Percentiles rank a stretch among this genome's conserved stretches.
Evolutionary conservation across 2,329 filamentous ascomycete genomes (phyloP).

Genomic region (Pseudogymnoascus sp.): DNA sequence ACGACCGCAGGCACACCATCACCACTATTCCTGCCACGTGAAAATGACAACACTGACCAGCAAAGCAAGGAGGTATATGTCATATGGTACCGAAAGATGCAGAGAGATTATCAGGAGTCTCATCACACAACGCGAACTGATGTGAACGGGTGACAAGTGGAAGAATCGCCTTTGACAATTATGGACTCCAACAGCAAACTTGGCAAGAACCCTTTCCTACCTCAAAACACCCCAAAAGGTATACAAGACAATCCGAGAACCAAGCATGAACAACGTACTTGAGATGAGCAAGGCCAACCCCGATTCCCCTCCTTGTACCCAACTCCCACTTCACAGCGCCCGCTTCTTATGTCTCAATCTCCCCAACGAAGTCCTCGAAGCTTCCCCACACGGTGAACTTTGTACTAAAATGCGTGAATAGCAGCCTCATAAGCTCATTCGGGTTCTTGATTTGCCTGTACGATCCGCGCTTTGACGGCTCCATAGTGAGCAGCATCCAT

Average conservation of each 20-base stretch:
- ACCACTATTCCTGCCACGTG: not conserved
- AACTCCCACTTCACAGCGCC: not conserved
- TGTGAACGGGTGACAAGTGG: not conserved
- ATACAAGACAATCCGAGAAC: not conserved
- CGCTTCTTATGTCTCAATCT: not conserved
- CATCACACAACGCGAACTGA: not conserved
- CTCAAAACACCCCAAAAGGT: not conserved
- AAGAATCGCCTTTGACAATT: not conserved
- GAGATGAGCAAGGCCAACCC: not conserved
- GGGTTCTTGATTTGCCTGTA: slow-evolving; percentile 6
- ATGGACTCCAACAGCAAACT: not conserved
- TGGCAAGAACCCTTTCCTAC: not conserved
- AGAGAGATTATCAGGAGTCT: not conserved
- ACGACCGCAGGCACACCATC: not conserved
- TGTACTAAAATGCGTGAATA: not conserved
- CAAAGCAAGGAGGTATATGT: not conserved
- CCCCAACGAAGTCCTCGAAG: not conserved
- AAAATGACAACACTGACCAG: not conserved
- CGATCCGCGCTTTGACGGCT: not conserved
- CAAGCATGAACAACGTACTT: not conserved
- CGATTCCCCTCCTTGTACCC: not conserved
- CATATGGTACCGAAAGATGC: not conserved
- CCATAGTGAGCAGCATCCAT: slow-evolving; percentile 6
- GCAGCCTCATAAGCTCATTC: not conserved
- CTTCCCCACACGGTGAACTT: slow-evolving; percentile 6